These are phyloP conservation scores for Clathrospora elynae DNA, from an alignment of 2,329 filamentous ascomycete species.

Conservation along the genomic window DNA sequence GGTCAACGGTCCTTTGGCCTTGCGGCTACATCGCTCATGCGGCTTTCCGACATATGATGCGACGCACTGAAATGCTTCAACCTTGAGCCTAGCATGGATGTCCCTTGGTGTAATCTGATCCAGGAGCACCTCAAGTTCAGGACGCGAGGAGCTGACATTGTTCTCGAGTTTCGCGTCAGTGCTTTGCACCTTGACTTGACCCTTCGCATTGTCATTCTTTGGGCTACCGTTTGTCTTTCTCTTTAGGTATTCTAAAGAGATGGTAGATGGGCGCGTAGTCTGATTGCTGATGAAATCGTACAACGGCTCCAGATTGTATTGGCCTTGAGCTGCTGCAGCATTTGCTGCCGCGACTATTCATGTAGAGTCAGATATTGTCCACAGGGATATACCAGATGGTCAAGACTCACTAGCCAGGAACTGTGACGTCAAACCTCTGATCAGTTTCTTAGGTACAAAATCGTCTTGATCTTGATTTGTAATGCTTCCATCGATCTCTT, in stretches of 20 bases:
- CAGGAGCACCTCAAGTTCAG: background rate
- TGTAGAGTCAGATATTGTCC: no score
- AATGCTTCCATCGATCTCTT: no score
- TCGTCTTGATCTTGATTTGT: no score
- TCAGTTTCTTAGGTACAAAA: no score
- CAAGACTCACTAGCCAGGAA: no score
- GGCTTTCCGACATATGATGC: background rate
- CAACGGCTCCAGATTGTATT: background rate
- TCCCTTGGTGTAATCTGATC: conserved; percentile 1
- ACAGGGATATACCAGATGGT: no score
- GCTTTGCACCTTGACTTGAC: background rate
- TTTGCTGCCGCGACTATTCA: no score
- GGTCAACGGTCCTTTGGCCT: background rate
- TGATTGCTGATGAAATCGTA: conserved; percentile 2
- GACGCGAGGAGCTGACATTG: no score
- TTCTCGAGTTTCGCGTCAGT: background rate
- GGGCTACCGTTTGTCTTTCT: background rate
- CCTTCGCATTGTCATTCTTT: background rate
- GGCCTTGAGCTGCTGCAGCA: background rate
- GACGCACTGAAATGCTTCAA: background rate
- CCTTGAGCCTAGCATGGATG: background rate
- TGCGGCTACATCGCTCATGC: background rate
- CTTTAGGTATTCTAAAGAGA: background rate
- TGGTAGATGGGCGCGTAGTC: background rate
- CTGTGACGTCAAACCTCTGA: no score